phyloP scores from a whole-genome alignment of 257 asterid genomes.

The Capsicum rhomboideum region DNA sequence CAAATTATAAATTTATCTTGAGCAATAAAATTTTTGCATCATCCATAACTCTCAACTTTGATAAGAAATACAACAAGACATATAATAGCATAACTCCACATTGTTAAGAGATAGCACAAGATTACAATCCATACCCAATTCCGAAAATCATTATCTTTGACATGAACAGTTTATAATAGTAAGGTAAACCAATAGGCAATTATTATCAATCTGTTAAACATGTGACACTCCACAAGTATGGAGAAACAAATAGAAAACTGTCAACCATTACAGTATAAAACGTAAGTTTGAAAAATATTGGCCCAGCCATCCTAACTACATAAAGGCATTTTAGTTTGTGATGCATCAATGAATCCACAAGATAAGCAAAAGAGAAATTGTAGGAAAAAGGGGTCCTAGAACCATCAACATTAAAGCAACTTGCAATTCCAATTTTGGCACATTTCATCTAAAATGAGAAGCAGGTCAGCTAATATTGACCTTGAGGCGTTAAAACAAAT shows the following conservation, averaged over 20 bases:
- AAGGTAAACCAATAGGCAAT: neutral
- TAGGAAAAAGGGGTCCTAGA: neutral
- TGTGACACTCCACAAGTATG: neutral
- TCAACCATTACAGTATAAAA: neutral
- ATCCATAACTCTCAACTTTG: neutral
- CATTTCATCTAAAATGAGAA: neutral
- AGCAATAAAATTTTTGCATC: neutral
- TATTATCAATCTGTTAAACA: neutral
- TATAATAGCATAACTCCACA: neutral
- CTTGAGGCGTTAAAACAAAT: neutral
- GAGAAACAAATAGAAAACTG: neutral
- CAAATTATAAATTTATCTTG: neutral
- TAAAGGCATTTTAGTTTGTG: neutral
- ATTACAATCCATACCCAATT: neutral
- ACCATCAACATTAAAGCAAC: neutral
- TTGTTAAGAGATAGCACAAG: neutral
- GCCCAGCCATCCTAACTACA: neutral
- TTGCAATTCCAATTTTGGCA: neutral
- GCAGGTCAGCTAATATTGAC: neutral
- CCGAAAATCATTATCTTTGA: neutral
- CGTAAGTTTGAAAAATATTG: neutral
- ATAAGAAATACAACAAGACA: neutral
- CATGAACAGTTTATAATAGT: neutral
- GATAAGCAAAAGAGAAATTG: neutral
- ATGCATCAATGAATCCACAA: neutral